Conservation (phyloP, 345 rosid genomes). For the Brassica cretica region DNA sequence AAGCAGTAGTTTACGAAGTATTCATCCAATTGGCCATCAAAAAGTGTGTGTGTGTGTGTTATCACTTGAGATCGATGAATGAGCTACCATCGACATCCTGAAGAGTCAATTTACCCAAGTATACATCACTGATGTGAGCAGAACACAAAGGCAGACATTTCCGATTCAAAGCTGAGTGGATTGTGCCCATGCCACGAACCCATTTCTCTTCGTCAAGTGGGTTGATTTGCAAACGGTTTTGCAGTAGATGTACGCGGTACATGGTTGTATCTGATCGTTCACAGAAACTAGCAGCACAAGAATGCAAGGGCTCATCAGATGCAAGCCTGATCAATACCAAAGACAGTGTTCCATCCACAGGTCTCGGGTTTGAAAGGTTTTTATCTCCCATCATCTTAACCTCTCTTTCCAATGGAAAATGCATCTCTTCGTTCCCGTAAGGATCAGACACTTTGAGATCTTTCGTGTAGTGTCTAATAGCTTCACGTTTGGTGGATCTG, state of each 20-base stretch:
- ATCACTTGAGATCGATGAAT: constrained; percentile 57
- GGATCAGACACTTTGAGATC: constrained; percentile 61
- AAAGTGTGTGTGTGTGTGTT: neutral
- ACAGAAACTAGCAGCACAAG: constrained; percentile 79
- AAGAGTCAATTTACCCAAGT: constrained; percentile 72
- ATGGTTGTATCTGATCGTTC: constrained; percentile 51
- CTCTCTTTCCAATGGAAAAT: constrained; percentile 81
- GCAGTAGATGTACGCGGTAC: constrained; percentile 67
- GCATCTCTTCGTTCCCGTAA: constrained; percentile 53
- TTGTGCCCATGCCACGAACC: constrained; percentile 58
- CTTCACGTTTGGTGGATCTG: constrained; percentile 77
- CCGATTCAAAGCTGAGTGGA: constrained; percentile 60
- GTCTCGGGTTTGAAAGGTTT: constrained; percentile 75
- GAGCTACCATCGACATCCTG: constrained; percentile 69
- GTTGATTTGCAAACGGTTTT: constrained; percentile 47
- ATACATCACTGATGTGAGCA: constrained; percentile 61
- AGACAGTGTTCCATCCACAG: constrained; percentile 78
- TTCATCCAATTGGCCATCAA: constrained; percentile 3
- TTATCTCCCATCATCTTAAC: constrained; percentile 95
- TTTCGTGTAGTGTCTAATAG: constrained; percentile 77
- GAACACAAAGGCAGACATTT: constrained; percentile 78
- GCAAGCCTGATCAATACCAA: constrained; percentile 74
- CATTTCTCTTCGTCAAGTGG: constrained; percentile 58
- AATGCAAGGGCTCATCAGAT: constrained; percentile 56
- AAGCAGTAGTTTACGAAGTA: neutral